phyloP scores from a whole-genome alignment of 768 basidiomycete species.

The Agaricus sinodeliciosus region DNA sequence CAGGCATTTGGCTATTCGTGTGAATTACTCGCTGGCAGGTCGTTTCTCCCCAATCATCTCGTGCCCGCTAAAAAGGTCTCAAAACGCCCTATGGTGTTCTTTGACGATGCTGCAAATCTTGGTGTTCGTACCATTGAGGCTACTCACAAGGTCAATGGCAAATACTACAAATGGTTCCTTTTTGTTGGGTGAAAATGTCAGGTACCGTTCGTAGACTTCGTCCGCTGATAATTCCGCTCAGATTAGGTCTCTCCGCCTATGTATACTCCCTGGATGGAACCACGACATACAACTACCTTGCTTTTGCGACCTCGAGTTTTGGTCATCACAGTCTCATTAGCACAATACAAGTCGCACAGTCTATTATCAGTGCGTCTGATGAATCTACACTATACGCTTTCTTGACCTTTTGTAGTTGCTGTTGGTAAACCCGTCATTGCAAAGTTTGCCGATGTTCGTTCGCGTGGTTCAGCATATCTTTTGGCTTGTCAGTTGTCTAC shows the following conservation, averaged over 20 bases:
- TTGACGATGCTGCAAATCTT: conserved; percentile 20
- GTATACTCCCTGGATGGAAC: conserved; percentile 70
- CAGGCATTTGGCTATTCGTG: no score
- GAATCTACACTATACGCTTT: neutral
- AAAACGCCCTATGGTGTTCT: no score
- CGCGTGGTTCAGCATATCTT: conserved; percentile 58
- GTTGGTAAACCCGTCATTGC: conserved; percentile 65
- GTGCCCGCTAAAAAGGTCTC: no score
- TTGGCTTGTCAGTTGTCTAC: conserved; percentile 40
- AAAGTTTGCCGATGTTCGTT: conserved; percentile 65
- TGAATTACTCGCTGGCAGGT: no score
- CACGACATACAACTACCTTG: conserved; percentile 62
- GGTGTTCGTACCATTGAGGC: conserved; percentile 47
- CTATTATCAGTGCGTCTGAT: conserved; percentile 42
- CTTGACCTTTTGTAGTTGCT: conserved; percentile 20
- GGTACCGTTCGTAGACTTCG: neutral
- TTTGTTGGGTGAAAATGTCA: conserved; percentile 44
- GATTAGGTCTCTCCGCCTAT: conserved; percentile 64
- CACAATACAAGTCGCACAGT: conserved; percentile 47
- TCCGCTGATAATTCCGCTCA: conserved; percentile 14
- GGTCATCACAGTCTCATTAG: conserved; percentile 47
- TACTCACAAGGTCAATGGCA: conserved; percentile 43
- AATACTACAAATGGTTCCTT: conserved; percentile 50
- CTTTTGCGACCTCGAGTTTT: conserved; percentile 49
- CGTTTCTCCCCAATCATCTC: no score